phyloP scores from a whole-genome alignment of 768 basidiomycete genomes.

The Boletus pseudopeckii region DNA sequence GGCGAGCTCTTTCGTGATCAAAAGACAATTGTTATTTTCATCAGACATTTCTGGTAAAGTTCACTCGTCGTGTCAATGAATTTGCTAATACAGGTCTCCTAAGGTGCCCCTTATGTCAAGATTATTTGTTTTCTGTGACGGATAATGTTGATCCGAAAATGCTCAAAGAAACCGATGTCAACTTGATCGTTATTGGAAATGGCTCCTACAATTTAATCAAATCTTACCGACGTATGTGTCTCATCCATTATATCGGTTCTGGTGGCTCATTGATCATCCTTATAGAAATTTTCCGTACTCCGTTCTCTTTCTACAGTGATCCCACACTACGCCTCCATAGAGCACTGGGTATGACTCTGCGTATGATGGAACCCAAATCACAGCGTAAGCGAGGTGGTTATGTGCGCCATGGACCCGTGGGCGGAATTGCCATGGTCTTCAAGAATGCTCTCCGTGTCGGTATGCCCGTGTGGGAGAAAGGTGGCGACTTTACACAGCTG shows the following conservation, averaged over 20 bases:
- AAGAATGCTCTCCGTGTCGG: slow-evolving; percentile 65
- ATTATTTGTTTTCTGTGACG: slow-evolving; percentile 75
- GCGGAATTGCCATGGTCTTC: slow-evolving; percentile 73
- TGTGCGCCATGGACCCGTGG: slow-evolving; percentile 59
- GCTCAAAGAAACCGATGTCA: slow-evolving; percentile 48
- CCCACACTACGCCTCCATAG: slow-evolving; percentile 65
- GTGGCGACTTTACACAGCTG: slow-evolving; percentile 72
- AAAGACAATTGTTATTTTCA: slow-evolving; percentile 75
- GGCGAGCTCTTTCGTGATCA: slow-evolving; percentile 59
- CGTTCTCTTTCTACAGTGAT: slow-evolving; percentile 78
- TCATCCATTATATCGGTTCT: neutral
- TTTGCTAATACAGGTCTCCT: neutral
- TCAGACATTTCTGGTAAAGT: slow-evolving; percentile 76
- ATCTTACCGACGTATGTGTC: slow-evolving; percentile 59
- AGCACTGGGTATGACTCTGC: slow-evolving; percentile 71
- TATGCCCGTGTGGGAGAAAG: slow-evolving; percentile 81
- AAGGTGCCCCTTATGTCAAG: slow-evolving; percentile 80
- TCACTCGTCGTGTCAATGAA: slow-evolving; percentile 1
- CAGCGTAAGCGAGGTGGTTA: slow-evolving; percentile 54
- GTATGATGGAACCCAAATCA: slow-evolving; percentile 40
- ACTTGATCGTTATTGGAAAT: slow-evolving; percentile 73
- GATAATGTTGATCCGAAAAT: slow-evolving; percentile 44
- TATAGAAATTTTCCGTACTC: slow-evolving; percentile 64
- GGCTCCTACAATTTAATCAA: slow-evolving; percentile 74
- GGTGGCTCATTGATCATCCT: neutral